phyloP scores from a whole-genome alignment of 129 eudicot species.

The Chrysanthemum makinoi region DNA sequence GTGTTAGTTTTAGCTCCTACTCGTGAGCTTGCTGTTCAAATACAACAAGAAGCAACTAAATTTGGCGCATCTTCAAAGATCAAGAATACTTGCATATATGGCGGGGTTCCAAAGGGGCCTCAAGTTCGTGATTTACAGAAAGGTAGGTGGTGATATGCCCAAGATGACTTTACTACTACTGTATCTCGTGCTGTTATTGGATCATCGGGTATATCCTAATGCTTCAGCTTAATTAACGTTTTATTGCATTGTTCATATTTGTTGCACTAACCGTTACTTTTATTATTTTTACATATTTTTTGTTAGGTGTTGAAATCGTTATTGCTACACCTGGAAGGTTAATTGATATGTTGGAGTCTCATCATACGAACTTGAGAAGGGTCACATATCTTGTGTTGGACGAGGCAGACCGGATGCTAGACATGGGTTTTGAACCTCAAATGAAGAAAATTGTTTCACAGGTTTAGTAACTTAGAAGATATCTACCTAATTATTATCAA shows the following conservation, averaged over 20 bases:
- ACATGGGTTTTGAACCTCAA: slow-evolving; percentile 99
- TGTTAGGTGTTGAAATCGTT: slow-evolving; percentile 83
- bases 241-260: slow-evolving; percentile 9
- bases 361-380: slow-evolving; percentile 84
- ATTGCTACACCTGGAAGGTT: slow-evolving; percentile 97
- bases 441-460: slow-evolving; percentile 86
- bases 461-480: slow-evolving; percentile 45
- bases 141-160: slow-evolving; percentile 99
- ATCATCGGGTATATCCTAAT: slow-evolving; percentile 83
- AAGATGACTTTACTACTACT: slow-evolving; percentile 94
- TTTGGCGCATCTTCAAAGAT: slow-evolving; percentile 97
- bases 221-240: slow-evolving; percentile 43
- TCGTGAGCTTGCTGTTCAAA: slow-evolving; percentile 98
- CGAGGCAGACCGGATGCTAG: slow-evolving; percentile 96
- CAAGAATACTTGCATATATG: slow-evolving; percentile 97
- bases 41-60: slow-evolving; percentile 96
- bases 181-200: slow-evolving; percentile 78
- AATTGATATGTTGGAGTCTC: slow-evolving; percentile 91
- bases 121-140: slow-evolving; percentile 99
- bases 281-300: background rate
- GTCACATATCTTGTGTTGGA: slow-evolving; percentile 94
- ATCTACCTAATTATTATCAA: too few relatives aligned
- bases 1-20: slow-evolving; percentile 98
- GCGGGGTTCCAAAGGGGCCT: slow-evolving; percentile 99
- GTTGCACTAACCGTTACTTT: background rate